Percentiles rank a stretch among this genome's conserved stretches.
phyloP scores from a whole-genome alignment of 169 alveolate species.

The Fabrea salina region DNA sequence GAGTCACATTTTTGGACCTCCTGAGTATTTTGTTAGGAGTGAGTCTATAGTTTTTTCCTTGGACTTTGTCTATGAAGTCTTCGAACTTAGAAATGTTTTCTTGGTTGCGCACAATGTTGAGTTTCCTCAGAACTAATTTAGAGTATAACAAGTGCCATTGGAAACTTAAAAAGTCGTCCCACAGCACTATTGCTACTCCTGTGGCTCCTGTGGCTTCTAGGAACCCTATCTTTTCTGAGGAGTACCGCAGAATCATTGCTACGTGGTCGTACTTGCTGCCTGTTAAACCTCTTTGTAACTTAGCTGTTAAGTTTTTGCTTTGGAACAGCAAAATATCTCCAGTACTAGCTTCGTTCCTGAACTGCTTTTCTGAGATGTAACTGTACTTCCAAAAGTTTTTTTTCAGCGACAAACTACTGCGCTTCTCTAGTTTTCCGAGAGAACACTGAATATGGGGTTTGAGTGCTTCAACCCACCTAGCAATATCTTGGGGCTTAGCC shows the following conservation, averaged over 20 bases:
- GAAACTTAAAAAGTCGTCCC: slow-evolving; percentile 55
- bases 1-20: not conserved
- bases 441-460: not conserved
- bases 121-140: slow-evolving; percentile 51
- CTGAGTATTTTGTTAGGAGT: slow-evolving; percentile 47
- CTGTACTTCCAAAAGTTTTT: slow-evolving; percentile 15
- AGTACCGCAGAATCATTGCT: slow-evolving; percentile 59
- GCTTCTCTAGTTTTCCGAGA: not conserved
- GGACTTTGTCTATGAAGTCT: slow-evolving; percentile 47
- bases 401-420: not conserved
- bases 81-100: slow-evolving; percentile 36
- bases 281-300: slow-evolving; percentile 50
- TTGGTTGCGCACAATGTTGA: slow-evolving; percentile 37
- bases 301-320: slow-evolving; percentile 43
- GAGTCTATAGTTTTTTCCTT: slow-evolving; percentile 57
- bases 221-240: slow-evolving; percentile 41
- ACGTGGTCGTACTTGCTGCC: slow-evolving; percentile 72
- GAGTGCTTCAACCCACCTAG: not conserved
- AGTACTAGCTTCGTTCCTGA: slow-evolving; percentile 30
- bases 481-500: not conserved
- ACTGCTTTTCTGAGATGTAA: slow-evolving; percentile 26
- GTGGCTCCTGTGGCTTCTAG: slow-evolving; percentile 63
- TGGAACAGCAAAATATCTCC: slow-evolving; percentile 51
- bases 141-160: slow-evolving; percentile 55
- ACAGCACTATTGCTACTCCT: slow-evolving; percentile 65